Conservation (phyloP, 257 asterid species). For the Galeopsis tetrahit region DNA sequence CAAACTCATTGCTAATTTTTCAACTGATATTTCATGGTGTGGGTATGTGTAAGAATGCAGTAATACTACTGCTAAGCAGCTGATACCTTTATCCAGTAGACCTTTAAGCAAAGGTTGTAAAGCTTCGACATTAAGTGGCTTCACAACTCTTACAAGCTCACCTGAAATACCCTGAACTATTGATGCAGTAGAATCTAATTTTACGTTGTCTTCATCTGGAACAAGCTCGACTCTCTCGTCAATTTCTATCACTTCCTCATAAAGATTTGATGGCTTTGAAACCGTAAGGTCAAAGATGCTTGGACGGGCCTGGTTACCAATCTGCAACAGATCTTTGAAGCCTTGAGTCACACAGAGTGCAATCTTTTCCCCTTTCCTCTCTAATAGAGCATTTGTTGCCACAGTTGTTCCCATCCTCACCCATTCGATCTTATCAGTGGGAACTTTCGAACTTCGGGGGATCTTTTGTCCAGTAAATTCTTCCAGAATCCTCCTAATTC, state of each 20-base stretch:
- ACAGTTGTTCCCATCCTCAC: constrained; percentile 99
- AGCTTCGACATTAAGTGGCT: constrained; percentile 71
- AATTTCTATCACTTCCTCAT: constrained; percentile 89
- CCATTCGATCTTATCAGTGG: constrained; percentile 96
- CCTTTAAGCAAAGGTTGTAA: constrained; percentile 66
- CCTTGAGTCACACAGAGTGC: constrained; percentile 90
- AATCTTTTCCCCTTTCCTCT: constrained; percentile 92
- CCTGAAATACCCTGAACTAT: constrained; percentile 82
- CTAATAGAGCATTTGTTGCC: constrained; percentile 92
- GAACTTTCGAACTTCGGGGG: constrained; percentile 76
- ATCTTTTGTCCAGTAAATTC: constrained; percentile 76
- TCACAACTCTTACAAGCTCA: constrained; percentile 78
- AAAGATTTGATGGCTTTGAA: constrained; percentile 83
- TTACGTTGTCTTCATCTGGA: constrained; percentile 45
- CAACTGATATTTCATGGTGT: constrained; percentile 68
- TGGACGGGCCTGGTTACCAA: constrained; percentile 96
- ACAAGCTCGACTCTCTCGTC: constrained; percentile 94
- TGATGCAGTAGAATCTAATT: constrained; percentile 46
- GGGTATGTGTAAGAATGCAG: constrained; percentile 97
- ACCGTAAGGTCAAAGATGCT: constrained; percentile 93
- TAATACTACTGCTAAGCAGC: constrained; percentile 83
- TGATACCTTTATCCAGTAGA: constrained; percentile 67
- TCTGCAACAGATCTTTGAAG: constrained; percentile 85
- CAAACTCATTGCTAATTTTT: constrained; percentile 69
- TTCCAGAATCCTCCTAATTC: constrained; percentile 88